Conservation (phyloP, 1,284 basidiomycete species). For the Cerioporus squamosus region DNA sequence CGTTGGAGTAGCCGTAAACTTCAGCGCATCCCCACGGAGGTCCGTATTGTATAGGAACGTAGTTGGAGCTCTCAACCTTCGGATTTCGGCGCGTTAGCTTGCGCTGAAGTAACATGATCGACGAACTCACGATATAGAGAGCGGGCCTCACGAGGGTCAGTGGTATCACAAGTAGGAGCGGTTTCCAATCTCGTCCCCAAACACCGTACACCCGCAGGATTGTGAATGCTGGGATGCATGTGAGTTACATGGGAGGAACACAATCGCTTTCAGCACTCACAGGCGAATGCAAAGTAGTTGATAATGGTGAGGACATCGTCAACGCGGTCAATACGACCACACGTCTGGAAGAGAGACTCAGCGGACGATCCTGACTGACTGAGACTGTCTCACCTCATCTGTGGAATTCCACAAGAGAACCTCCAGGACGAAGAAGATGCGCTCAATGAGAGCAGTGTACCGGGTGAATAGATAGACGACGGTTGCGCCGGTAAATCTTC, state of each 20-base stretch:
- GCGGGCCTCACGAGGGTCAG: slow-evolving; percentile 3
- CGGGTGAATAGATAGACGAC: slow-evolving; percentile 21
- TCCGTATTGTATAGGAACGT: neutral
- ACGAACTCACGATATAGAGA: neutral
- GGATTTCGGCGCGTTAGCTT: neutral
- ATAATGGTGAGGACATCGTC: slow-evolving; percentile 6
- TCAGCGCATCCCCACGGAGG: slow-evolving; percentile 2
- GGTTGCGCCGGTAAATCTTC: slow-evolving; percentile 16
- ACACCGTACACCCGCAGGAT: slow-evolving; percentile 11
- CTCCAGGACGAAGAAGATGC: neutral
- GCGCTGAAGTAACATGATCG: neutral
- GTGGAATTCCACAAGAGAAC: neutral
- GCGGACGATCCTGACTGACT: neutral
- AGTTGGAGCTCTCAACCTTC: neutral
- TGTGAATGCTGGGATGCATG: slow-evolving; percentile 1
- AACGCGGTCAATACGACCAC: neutral
- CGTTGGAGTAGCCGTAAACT: neutral
- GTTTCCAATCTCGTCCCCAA: slow-evolving; percentile 16
- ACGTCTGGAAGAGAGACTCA: neutral
- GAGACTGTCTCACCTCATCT: neutral
- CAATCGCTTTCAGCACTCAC: neutral
- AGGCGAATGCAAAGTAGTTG: slow-evolving; percentile 4
- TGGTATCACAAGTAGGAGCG: slow-evolving; percentile 1
- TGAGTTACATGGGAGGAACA: no score
- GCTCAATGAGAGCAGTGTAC: slow-evolving; percentile 13